Evolutionary conservation across 805 yeast species (phyloP).

Genomic region (Candida silvatica): DNA sequence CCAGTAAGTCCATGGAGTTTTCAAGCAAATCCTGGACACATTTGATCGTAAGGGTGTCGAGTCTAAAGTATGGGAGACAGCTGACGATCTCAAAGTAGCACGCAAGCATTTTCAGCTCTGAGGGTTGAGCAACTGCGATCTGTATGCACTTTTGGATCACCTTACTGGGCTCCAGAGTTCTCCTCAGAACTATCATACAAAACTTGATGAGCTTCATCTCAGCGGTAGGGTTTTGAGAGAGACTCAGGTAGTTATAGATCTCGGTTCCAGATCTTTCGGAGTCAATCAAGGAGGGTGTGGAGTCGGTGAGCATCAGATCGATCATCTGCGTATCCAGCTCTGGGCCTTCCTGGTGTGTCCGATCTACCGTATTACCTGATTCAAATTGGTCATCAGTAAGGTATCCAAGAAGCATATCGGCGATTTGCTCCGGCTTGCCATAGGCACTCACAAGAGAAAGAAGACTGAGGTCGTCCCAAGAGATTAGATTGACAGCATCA

Average conservation of each 20-base stretch:
- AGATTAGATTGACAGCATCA: too few species aligned
- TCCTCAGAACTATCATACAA: conserved; percentile 3
- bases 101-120: conserved; percentile 10
- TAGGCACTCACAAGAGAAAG: too few species aligned
- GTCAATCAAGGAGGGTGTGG: background rate
- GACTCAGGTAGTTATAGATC: background rate
- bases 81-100: conserved; percentile 7
- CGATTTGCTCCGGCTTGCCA: too few species aligned
- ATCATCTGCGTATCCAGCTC: conserved; percentile 1
- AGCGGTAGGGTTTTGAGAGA: background rate
- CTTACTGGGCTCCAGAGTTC: background rate
- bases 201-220: conserved; percentile 11
- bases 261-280: background rate
- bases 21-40: conserved; percentile 8
- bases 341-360: too few species aligned
- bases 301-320: conserved; percentile 1
- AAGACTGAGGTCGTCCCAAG: too few species aligned
- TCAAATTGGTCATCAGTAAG: too few species aligned
- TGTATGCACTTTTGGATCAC: conserved; percentile 6
- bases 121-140: conserved; percentile 4
- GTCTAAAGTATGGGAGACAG: conserved; percentile 5
- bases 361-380: too few species aligned
- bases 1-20: conserved; percentile 10
- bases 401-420: too few species aligned
- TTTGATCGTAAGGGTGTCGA: conserved; percentile 1